Conservation (phyloP, 2,329 filamentous ascomycete species). For the Alternaria panax region DNA sequence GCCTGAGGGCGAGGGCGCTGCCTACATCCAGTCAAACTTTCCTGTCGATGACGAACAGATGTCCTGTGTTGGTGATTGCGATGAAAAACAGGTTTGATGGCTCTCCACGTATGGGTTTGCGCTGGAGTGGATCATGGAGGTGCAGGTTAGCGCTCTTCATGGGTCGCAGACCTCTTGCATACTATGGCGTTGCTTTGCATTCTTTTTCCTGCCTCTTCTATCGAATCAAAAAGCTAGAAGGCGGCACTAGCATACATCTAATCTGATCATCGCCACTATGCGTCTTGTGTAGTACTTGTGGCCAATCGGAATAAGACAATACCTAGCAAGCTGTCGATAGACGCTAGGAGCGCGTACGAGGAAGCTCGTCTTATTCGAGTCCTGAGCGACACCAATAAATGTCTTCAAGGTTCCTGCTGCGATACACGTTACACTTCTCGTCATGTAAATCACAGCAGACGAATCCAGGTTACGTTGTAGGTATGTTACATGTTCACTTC, state of each 20-base stretch:
- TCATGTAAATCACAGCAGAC: neutral
- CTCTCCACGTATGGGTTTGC: neutral
- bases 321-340: neutral
- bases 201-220: neutral
- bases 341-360: neutral
- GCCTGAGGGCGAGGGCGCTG: neutral
- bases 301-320: neutral
- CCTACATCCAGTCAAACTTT: neutral
- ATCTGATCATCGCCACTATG: neutral
- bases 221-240: neutral
- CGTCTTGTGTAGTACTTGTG: neutral
- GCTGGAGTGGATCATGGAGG: neutral
- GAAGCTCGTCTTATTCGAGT: neutral
- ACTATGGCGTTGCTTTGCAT: neutral
- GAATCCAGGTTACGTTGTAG: neutral
- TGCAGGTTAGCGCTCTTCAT: neutral
- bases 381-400: neutral
- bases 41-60: neutral
- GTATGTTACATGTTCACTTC: neutral
- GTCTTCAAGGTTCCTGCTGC: accelerated
- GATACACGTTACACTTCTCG: neutral
- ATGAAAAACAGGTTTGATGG: neutral
- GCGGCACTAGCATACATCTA: neutral
- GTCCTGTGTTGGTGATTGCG: neutral
- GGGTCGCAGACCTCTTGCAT: neutral